Base-by-base conservation (phyloP, 345 rosid genomes). In the Viola odorata region DNA sequence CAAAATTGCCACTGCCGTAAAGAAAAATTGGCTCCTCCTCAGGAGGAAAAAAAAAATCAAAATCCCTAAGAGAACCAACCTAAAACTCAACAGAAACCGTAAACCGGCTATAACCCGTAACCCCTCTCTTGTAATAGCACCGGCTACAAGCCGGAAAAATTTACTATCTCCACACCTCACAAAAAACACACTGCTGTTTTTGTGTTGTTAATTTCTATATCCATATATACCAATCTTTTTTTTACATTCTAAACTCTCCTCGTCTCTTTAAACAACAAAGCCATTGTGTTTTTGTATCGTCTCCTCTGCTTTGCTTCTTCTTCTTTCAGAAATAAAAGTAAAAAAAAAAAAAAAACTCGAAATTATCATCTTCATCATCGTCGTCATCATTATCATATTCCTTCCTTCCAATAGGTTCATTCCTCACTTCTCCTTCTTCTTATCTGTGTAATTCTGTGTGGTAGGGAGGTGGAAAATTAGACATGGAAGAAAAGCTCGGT, bases 91-190 rank as follows among this genome's bases (percentile, higher is more conserved):
- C 45, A 23, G 32, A 16, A 51, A n/a, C 51, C 32, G 45, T 6
- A 11, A 59, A 85, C 91, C 77, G 80, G 61, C 74, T 67, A 75
- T 58, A 71, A 55, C 84, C 85, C 65, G 87, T 82, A 55, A 80
- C 50, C 50, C 50, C 7, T 42, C 7, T 42, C 45, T 23, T 23
- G 32, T 23, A 42, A 47, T 54, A 13, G 52, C 58, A 82, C 80
- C 79, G 84, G 75, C 78, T 68, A 72, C 58, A 59, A 63, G 69
- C 81, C 70, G 76, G 73, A 69, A 47, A 37, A 6, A 66, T 63
- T 57, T 11, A 60, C 73, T 50, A 36, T 45, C 60, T 61, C 72
- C 63, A 37, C 61, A 3, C 53, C 67, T n/a, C 56, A 6, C 57
- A 58, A 3, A 42, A 63, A 45, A 49, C 50, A 62, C 16, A 17